Evolutionary conservation across 2,329 filamentous ascomycete species (phyloP).

Genomic region (Sclerotinia nivalis): DNA sequence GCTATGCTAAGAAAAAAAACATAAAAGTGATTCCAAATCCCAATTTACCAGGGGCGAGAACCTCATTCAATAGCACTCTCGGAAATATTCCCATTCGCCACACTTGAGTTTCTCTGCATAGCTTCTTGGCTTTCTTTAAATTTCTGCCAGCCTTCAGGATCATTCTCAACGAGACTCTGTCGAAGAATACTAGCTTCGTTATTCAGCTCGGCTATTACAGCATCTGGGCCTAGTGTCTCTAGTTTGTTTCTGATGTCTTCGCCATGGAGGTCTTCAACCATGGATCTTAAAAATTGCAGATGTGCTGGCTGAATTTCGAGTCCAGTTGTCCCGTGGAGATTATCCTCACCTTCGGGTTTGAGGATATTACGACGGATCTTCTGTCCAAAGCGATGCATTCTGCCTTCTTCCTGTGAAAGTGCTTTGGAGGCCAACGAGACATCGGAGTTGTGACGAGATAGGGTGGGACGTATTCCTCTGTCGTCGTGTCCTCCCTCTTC

Average conservation of each 20-base stretch:
- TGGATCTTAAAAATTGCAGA: slow-evolving; percentile 54
- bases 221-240: slow-evolving; percentile 53
- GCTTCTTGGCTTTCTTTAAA: slow-evolving; percentile 61
- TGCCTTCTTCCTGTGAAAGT: slow-evolving; percentile 67
- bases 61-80: slow-evolving; percentile 34
- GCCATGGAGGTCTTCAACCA: slow-evolving; percentile 64
- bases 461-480: slow-evolving; percentile 44
- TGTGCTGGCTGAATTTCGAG: slow-evolving; percentile 39
- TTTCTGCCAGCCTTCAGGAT: slow-evolving; percentile 64
- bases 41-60: not conserved
- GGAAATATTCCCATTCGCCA: slow-evolving; percentile 32
- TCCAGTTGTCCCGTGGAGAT: slow-evolving; percentile 46
- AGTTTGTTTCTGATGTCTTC: slow-evolving; percentile 56
- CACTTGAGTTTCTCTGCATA: slow-evolving; percentile 34
- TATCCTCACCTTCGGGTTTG: slow-evolving; percentile 41
- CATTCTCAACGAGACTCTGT: slow-evolving; percentile 55
- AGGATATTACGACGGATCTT: slow-evolving; percentile 65
- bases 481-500: slow-evolving; percentile 45
- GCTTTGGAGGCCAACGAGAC: slow-evolving; percentile 67
- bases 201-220: slow-evolving; percentile 59
- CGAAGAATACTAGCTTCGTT: slow-evolving; percentile 48
- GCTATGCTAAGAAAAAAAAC: slow-evolving; percentile 1
- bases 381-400: slow-evolving; percentile 68
- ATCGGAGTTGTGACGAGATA: slow-evolving; percentile 63
- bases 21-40: not conserved